phyloP scores from a whole-genome alignment of 2,329 filamentous ascomycete species.

The Calonectria hawksworthii region DNA sequence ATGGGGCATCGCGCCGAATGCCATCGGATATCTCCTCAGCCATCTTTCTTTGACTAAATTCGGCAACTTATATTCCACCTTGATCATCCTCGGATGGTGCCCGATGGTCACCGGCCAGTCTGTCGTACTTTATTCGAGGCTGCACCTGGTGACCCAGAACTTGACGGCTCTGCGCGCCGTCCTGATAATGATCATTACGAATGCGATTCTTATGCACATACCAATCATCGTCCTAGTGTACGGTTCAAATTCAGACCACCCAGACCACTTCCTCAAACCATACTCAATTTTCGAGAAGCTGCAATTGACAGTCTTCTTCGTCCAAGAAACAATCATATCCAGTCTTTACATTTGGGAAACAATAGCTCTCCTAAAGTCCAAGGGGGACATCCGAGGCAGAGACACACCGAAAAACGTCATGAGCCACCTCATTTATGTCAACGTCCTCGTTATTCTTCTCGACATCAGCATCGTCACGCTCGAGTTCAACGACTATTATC shows the following conservation, averaged over 20 bases:
- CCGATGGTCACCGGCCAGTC: conserved; percentile 73
- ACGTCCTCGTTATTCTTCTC: conserved; percentile 56
- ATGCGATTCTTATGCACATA: conserved; percentile 66
- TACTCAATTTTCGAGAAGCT: conserved; percentile 67
- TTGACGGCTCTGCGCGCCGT: conserved; percentile 61
- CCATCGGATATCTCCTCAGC: conserved; percentile 62
- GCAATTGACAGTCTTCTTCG: conserved; percentile 67
- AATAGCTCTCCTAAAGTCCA: conserved; percentile 43
- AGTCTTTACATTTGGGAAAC: conserved; percentile 67
- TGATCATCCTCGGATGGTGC: conserved; percentile 49
- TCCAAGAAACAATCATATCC: conserved; percentile 69
- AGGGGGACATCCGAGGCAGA: background rate
- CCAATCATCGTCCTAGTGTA: conserved; percentile 69
- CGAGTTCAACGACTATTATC: conserved; percentile 55
- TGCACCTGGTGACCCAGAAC: conserved; percentile 71
- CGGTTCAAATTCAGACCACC: conserved; percentile 57
- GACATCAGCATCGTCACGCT: conserved; percentile 50
- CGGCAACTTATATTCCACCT: conserved; percentile 38
- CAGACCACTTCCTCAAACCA: conserved; percentile 34
- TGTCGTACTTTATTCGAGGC: conserved; percentile 72
- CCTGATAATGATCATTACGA: conserved; percentile 69
- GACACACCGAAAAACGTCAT: background rate
- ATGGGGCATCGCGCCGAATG: conserved; percentile 49
- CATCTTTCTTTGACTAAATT: conserved; percentile 31
- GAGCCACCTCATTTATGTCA: conserved; percentile 58